Percentiles rank a stretch among this genome's conserved stretches.
Evolutionary conservation across 2,329 filamentous ascomycete species (phyloP).

Genomic region (Neobulgaria alba): DNA sequence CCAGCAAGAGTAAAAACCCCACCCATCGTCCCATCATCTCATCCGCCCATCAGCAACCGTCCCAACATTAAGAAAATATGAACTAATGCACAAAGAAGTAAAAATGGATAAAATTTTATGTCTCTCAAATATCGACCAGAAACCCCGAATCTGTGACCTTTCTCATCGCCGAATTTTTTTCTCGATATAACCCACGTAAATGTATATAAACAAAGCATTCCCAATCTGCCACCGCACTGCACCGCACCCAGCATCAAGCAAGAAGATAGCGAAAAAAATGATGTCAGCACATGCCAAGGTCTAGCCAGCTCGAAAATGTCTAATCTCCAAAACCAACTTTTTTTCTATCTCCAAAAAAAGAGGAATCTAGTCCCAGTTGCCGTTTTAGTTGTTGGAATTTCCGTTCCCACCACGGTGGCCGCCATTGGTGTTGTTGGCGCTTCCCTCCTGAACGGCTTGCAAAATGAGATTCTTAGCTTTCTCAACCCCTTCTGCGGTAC

Average conservation of each 20-base stretch:
- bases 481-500: conserved; percentile 71
- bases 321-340: neutral
- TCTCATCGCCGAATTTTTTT: conserved; percentile 4
- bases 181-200: conserved; percentile 13
- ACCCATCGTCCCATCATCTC: no score
- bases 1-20: no score
- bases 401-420: neutral
- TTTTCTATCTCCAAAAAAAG: neutral
- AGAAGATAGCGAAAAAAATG: neutral
- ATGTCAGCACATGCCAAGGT: neutral
- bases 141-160: conserved; percentile 1
- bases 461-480: conserved; percentile 84
- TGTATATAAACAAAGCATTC: conserved; percentile 4
- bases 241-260: conserved; percentile 2
- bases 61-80: conserved; percentile 11
- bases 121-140: neutral
- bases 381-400: conserved; percentile 1
- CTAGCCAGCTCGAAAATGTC: no score
- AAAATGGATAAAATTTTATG: neutral
- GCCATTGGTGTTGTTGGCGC: conserved; percentile 7
- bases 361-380: conserved; percentile 11
- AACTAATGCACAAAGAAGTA: neutral
- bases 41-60: conserved; percentile 11
- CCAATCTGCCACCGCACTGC: no score
- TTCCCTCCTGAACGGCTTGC: conserved; percentile 65